Base-by-base conservation (phyloP, 768 basidiomycete genomes). In the Boletus pseudo-olivaceus region DNA sequence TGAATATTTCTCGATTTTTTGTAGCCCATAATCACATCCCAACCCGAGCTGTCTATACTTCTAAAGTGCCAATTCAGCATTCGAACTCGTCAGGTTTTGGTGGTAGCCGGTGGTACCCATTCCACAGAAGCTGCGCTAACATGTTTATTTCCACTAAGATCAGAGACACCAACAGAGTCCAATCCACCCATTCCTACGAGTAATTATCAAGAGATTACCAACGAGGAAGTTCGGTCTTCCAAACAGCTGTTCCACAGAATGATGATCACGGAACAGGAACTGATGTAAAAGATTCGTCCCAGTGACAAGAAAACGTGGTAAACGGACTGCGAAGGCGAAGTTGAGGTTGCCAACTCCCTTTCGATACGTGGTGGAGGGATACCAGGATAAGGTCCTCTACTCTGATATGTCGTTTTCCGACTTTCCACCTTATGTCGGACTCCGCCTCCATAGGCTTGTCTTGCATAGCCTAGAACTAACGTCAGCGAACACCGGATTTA, bases 261-360 rank as follows among this genome's bases (percentile, higher is more conserved):
- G 3, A 38, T 39, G 37, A 32, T 57, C 44, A 64, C 27, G 11
- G 44, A 11, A 32, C 34, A 37, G 47, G 9, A 29, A 44, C 10
- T 4, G 46, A 39, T 17, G 56, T 15, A 42, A 23, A 37, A 53
- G 48, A 46, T 7, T 49, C 50, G 26, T 50, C 43, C 42, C 48
- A 47, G 10, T 45, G 48, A 27, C 42, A 43, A 27, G 61, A 39
- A 41, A 44, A 5, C 4, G 27, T 4, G 5, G 47, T 12, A 35
- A 10, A 41, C 26, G 61, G 23, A 14, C 7, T 27, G 17, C 55
- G 63, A 14, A 90, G 75, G 65, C 87, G 79, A 42, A 90, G 70
- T 53, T 90, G 87, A 20, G 88, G 87, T 55, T 91, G 88, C 88
- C 88, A 91, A 53, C 83, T 85, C 11, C 89, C 88, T 70, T 88